Base-by-base conservation (phyloP, 208 protist genomes). In the Wallacemonas sp. region DNA sequence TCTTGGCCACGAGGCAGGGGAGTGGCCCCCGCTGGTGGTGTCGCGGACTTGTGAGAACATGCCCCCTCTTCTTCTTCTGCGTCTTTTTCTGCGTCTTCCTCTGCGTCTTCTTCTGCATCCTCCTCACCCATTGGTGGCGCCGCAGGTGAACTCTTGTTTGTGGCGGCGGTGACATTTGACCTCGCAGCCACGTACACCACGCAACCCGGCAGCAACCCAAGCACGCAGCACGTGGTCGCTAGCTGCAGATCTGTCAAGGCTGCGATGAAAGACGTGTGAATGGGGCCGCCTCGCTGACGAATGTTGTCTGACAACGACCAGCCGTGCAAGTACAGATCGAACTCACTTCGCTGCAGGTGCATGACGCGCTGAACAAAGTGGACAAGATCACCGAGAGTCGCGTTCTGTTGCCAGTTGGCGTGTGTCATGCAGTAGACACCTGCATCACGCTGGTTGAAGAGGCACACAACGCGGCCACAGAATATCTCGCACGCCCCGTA, bases 401-500 rank as follows among this genome's bases (percentile, higher is more conserved):
- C 72, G 0, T 33, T 1, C 11, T 61, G 45, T 53, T 58, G 24
- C 80, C 76, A 87, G 39, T 51, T 42, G 9, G 46, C 55, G 53
- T 77, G 71, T 4, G 41, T 42, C 81, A 83, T 83, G 33, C 68
- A 67, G 56, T 84, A 79, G 27, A 81, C 73, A 28, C 44, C 31
- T 31, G 26, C 55, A 51, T 81, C 66, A 28, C 53, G 8, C 19
- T 66, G 64, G 42, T 69, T 39, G 30, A 75, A 62, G 47, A 84
- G 56, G 60, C 77, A 83, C 21, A 88, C 44, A 2, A 65, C 46
- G 45, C 53, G 63, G 19, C 65, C 66, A 36, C 76, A 62, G 64
- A 68, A 79, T 9, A 70, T 38, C n/a, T 41, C 44, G 56, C 81
- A 87, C 21, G n/a, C 54, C 5, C 66, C 56, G 74, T 87, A 87